A percentile compares a stretch with the other conserved stretches of the same genome.
Evolutionary conservation across 129 eudicot species (phyloP).

Genomic region (Kitagawia praeruptora): DNA sequence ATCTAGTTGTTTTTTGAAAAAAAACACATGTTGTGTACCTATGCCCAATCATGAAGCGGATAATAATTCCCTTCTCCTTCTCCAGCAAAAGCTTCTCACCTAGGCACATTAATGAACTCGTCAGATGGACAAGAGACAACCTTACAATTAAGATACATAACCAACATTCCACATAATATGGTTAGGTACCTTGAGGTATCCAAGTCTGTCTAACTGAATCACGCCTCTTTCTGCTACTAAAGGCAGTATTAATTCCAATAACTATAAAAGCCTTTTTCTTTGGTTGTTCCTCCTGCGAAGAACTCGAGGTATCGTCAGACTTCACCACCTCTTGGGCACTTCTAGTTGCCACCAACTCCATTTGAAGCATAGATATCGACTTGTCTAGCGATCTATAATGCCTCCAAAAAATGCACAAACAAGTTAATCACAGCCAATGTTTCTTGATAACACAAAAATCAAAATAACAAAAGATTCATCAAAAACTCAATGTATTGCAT

Average conservation of each 20-base stretch:
- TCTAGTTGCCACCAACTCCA: constrained; percentile 63
- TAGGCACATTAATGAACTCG: neutral
- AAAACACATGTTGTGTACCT: constrained; percentile 31
- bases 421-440: neutral
- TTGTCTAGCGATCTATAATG: constrained; percentile 67
- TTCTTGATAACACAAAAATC: neutral
- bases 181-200: constrained; percentile 76
- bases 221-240: constrained; percentile 84
- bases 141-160: neutral
- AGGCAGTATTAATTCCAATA: constrained; percentile 88
- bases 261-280: constrained; percentile 56
- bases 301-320: constrained; percentile 11
- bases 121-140: neutral
- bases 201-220: constrained; percentile 85
- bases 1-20: neutral
- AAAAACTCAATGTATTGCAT: constrained; percentile 70
- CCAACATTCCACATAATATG: neutral
- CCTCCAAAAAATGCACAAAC: neutral
- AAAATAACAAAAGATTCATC: neutral
- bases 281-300: constrained; percentile 27
- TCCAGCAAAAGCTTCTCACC: constrained; percentile 62
- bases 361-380: constrained; percentile 71
- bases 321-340: constrained; percentile 32
- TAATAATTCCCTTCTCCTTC: constrained; percentile 71
- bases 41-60: constrained; percentile 88